Evolutionary conservation across 306 rosid genomes (phyloP).

Genomic region (Castanea sativa): DNA sequence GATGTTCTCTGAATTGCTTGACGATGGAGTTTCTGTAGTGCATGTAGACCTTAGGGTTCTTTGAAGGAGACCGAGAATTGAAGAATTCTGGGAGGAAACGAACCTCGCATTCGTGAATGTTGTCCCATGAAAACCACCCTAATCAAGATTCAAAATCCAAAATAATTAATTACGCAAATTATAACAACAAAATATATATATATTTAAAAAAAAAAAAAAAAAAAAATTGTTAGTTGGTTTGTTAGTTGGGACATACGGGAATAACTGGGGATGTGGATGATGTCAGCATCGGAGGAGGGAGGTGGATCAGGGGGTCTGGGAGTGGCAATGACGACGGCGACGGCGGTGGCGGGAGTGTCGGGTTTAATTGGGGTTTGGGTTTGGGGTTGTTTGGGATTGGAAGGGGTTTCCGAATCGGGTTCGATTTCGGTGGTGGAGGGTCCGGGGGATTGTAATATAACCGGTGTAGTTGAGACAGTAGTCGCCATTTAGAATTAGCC

Average conservation of each 20-base stretch:
- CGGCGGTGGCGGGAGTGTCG: slow-evolving; percentile 25
- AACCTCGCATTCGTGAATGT: slow-evolving; percentile 65
- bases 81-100: slow-evolving; percentile 82
- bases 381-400: slow-evolving; percentile 2
- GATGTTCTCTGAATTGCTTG: slow-evolving; percentile 50
- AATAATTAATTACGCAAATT: background rate
- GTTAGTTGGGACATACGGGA: slow-evolving; percentile 35
- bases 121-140: slow-evolving; percentile 80
- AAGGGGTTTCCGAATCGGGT: background rate
- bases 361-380: slow-evolving; percentile 33
- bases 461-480: background rate
- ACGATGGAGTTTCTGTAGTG: slow-evolving; percentile 78
- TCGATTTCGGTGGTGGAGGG: slow-evolving; percentile 6
- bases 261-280: slow-evolving; percentile 64
- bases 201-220: background rate
- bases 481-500: slow-evolving; percentile 12
- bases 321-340: background rate
- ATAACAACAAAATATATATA: no score
- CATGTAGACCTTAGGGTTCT: slow-evolving; percentile 75
- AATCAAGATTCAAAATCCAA: background rate
- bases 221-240: background rate
- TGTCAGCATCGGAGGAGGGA: slow-evolving; percentile 27
- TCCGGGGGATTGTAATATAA: slow-evolving; percentile 6
- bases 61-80: slow-evolving; percentile 48
- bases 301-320: slow-evolving; percentile 16